These are phyloP conservation scores for Trichophyton rubrum DNA, from an alignment of 2,329 filamentous ascomycete species.

Conservation along the genomic window DNA sequence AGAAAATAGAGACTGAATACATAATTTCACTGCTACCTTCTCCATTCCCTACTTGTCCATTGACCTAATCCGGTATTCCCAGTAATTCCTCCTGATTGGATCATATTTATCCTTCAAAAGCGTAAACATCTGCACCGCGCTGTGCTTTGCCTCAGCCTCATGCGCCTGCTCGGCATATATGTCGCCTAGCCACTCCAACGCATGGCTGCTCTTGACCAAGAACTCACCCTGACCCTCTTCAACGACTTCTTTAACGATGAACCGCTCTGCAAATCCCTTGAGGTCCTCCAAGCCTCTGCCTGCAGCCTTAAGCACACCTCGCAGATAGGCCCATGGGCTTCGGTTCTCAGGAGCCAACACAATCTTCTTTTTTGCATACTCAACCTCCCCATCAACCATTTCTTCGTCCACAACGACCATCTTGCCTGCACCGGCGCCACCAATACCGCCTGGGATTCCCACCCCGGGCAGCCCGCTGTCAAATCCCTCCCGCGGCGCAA, in stretches of 20 bases:
- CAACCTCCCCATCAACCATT: constrained; percentile 61
- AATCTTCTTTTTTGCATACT: constrained; percentile 62
- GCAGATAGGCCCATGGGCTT: constrained; percentile 84
- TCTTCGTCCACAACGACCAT: constrained; percentile 43
- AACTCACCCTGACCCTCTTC: constrained; percentile 17
- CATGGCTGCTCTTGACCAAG: constrained; percentile 48
- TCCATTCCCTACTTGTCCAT: background rate
- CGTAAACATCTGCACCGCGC: constrained; percentile 57
- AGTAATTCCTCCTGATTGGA: constrained; percentile 81
- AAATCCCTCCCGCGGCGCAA: constrained; percentile 44
- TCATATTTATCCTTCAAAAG: constrained; percentile 78
- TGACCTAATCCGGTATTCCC: constrained; percentile 57
- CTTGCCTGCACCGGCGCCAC: constrained; percentile 20
- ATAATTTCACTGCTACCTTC: background rate
- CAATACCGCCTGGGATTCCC: constrained; percentile 15
- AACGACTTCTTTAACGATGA: constrained; percentile 39
- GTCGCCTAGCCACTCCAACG: constrained; percentile 40
- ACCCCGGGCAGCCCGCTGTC: constrained; percentile 26
- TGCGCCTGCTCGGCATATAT: constrained; percentile 32
- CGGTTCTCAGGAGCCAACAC: constrained; percentile 79
- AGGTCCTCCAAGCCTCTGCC: constrained; percentile 39
- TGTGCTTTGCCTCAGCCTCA: constrained; percentile 30
- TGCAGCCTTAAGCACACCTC: constrained; percentile 59
- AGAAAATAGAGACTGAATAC: background rate
- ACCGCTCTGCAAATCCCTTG: constrained; percentile 43